phyloP scores from a whole-genome alignment of 1,284 basidiomycete genomes.

The Papiliotrema terrestris region DNA sequence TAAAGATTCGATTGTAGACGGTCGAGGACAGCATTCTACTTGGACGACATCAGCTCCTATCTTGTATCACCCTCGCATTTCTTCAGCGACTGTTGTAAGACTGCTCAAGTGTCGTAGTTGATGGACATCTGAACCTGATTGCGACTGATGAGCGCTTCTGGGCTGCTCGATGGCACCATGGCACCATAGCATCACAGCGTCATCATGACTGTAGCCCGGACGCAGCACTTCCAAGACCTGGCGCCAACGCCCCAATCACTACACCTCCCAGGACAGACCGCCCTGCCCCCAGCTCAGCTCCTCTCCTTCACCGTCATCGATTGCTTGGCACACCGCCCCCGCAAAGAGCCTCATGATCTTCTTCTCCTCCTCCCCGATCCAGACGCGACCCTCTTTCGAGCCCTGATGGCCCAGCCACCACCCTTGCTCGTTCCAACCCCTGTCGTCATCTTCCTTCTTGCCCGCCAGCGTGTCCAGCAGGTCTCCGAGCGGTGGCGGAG shows the following conservation, averaged over 20 bases:
- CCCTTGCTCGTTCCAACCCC: conserved; percentile 13
- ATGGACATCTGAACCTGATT: no score
- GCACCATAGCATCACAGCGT: no score
- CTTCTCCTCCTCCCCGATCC: conserved; percentile 41
- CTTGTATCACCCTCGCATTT: no score
- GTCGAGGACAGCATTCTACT: no score
- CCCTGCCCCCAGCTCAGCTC: conserved; percentile 33
- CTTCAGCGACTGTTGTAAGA: no score
- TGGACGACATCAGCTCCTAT: no score
- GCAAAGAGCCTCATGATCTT: conserved; percentile 38
- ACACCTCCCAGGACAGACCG: conserved; percentile 37
- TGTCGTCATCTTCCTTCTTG: not conserved
- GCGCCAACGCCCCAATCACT: no score
- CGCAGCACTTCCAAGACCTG: no score
- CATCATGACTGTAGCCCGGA: no score
- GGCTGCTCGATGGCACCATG: no score
- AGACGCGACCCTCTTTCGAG: conserved; percentile 20
- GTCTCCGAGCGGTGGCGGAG: conserved; percentile 37
- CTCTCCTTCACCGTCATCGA: conserved; percentile 29
- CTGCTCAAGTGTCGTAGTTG: no score
- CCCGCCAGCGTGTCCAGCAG: conserved; percentile 22
- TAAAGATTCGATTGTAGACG: not conserved
- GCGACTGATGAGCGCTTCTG: no score
- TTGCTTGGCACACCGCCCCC: conserved; percentile 28
- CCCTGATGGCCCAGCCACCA: conserved; percentile 32